These are phyloP conservation scores for Lithospermum erythrorhizon DNA, from an alignment of 257 asterid genomes.

Conservation along the genomic window DNA sequence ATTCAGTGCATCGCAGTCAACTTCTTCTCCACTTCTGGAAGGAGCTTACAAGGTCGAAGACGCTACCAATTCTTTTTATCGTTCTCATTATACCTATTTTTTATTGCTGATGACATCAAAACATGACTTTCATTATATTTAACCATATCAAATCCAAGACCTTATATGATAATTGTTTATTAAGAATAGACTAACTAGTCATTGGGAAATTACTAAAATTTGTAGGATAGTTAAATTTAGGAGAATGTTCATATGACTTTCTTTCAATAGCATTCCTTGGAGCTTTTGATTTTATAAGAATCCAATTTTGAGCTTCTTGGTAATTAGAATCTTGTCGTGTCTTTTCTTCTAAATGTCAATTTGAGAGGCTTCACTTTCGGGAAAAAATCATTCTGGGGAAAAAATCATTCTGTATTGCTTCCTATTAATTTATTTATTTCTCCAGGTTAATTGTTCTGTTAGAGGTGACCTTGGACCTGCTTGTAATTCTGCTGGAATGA, in stretches of 20 bases:
- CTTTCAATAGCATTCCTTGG: too few species aligned
- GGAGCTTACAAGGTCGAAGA: constrained; percentile 35
- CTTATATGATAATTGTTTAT: too few species aligned
- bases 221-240: too few species aligned
- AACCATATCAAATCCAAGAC: not conserved
- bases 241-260: too few species aligned
- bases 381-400: too few species aligned
- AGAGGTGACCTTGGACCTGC: constrained; percentile 85
- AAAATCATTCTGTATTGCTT: too few species aligned
- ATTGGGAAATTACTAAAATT: not conserved
- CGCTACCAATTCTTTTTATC: constrained; percentile 6
- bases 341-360: not conserved
- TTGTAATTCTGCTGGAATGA: constrained; percentile 82
- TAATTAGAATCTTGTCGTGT: not conserved
- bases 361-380: not conserved
- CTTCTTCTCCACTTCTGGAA: constrained; percentile 16
- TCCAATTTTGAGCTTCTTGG: not conserved
- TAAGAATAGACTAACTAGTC: too few species aligned
- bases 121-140: not conserved
- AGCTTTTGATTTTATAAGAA: too few species aligned
- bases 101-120: too few species aligned
- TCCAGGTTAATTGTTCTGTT: constrained; percentile 68
- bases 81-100: not conserved
- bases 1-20: constrained; percentile 26
- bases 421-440: constrained; percentile 7